Evolutionary conservation across 2,329 filamentous ascomycete genomes (phyloP), one percentile per base, ranked within the genome.

Genomic region (Elsinoe fawcettii): DNA sequence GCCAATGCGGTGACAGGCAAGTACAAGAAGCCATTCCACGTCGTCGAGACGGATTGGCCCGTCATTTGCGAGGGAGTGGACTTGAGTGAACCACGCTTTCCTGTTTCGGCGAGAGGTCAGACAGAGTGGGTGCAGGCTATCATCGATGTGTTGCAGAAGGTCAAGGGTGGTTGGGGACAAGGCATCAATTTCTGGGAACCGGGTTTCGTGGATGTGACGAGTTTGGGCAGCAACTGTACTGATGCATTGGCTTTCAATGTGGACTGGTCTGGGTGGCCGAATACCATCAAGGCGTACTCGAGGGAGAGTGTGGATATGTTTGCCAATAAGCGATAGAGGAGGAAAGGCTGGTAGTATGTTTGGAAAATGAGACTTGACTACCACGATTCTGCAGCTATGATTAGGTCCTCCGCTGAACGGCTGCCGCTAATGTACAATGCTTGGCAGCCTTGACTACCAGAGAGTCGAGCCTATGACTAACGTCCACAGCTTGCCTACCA

Each of bases 131-230:
- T 67, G 25, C 57, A 63, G 22, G 63, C 64, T 55, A 63, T 69
- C 12, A 62, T 64, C 2, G 39, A 37, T 36, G 59, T 62, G 12
- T 56, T 63, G 20, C 51, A 60, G 34, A 51, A 46, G 22, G 59
- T 63, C 23, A 56, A 39, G 8, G 61, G 60, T 18, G 65, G 64
- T 16, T 58, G 59, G 37, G 66, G 63, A 2, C 63, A 60, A 47
- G 71, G 71, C 1, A 23, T 68, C 18, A 65, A 65, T 47, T 69
- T 68, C 56, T 69, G 66, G 66, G 66, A 69, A 59, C 67, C 67
- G 3, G 64, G 66, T 4, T 69, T 65, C 64, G 41, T 67, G 20
- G 61, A 65, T 34, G 67, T 67, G 57, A 64, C 63, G 5, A 63
- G 59, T 1, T 56, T 66, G 49, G 66, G 66, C 7, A 65, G 61